Conservation (phyloP, 176 grass and related monocot genomes). For the Oryza nivara region DNA sequence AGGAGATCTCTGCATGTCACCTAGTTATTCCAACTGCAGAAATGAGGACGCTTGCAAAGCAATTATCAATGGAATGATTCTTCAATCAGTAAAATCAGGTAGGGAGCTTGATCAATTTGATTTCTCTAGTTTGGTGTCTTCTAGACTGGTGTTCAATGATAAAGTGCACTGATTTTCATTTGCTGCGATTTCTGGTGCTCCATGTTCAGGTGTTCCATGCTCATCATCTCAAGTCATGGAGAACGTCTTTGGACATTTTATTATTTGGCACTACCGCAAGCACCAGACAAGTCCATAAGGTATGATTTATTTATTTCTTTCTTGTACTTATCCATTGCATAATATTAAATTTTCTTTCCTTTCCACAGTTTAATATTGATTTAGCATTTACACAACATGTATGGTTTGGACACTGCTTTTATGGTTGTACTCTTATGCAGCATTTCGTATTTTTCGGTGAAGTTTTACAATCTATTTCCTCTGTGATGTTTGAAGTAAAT, state of each 20-base stretch:
- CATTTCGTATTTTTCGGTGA: not conserved
- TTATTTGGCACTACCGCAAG: not conserved
- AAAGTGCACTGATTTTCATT: not conserved
- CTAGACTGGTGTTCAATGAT: not conserved
- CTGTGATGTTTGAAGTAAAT: not conserved
- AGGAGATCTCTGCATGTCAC: not conserved
- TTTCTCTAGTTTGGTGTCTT: not conserved
- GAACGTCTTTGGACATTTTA: not conserved
- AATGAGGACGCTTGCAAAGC: not conserved
- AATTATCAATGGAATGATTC: not conserved
- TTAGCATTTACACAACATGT: not conserved
- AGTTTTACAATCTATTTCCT: not conserved
- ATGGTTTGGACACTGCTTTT: not conserved
- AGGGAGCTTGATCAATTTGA: not conserved
- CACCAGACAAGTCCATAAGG: not conserved
- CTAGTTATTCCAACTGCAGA: not conserved
- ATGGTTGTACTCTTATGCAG: not conserved
- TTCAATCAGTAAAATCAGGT: not conserved
- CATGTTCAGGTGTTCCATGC: not conserved
- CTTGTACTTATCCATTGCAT: not conserved
- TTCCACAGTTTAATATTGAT: not conserved
- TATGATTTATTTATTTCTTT: not conserved
- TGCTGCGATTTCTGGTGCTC: not conserved
- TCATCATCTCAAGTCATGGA: not conserved
- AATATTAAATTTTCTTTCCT: not conserved